These are phyloP conservation scores for Debaryomyces nepalensis DNA, from an alignment of 1,139 yeast genomes.

Conservation along the genomic window DNA sequence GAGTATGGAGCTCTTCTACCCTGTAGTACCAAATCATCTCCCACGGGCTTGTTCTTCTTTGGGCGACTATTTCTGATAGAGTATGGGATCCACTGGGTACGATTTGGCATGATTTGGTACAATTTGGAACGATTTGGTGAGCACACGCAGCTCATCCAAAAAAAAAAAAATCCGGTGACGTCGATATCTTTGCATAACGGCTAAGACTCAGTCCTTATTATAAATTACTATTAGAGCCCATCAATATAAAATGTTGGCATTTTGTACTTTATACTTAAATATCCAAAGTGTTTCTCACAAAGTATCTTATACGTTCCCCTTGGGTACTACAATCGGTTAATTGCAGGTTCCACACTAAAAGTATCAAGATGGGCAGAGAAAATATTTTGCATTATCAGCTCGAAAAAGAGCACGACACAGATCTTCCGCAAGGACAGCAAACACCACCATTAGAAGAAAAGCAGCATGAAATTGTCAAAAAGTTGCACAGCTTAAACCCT, in stretches of 20 bases:
- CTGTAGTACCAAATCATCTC: no score
- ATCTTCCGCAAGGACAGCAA: slow-evolving; percentile 22
- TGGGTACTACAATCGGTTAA: background rate
- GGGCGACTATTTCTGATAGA: no score
- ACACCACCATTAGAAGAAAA: slow-evolving; percentile 16
- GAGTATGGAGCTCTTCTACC: no score
- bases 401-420: slow-evolving; percentile 47
- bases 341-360: slow-evolving; percentile 8
- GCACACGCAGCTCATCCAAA: no score
- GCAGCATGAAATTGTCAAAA: slow-evolving; percentile 5
- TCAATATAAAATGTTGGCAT: slow-evolving; percentile 1
- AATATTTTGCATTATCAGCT: slow-evolving; percentile 47
- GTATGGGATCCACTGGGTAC: no score
- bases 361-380: slow-evolving; percentile 46
- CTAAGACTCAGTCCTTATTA: background rate
- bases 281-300: slow-evolving; percentile 3
- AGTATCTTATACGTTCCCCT: background rate
- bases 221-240: slow-evolving; percentile 2
- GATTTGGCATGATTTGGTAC: no score
- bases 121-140: no score
- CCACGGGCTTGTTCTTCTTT: no score
- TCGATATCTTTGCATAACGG: slow-evolving; percentile 5
- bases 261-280: background rate
- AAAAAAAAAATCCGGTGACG: no score
- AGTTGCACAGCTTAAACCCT: slow-evolving; percentile 16